phyloP scores from a whole-genome alignment of 768 basidiomycete genomes.

The Sporobolomyces pararoseus region DNA sequence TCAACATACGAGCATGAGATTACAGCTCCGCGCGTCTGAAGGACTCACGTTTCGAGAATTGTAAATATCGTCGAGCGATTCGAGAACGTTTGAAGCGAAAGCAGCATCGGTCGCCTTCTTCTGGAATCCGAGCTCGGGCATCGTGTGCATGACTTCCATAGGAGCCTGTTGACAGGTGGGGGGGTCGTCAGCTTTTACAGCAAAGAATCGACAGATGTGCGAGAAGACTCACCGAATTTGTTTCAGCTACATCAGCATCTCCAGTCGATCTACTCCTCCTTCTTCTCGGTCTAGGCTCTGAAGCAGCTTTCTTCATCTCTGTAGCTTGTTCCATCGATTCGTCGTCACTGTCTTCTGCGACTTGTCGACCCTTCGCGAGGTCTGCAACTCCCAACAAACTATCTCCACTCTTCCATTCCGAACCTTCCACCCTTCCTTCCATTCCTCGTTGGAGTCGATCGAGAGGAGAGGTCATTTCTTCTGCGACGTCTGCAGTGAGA shows the following conservation, averaged over 20 bases:
- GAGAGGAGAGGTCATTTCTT: conserved; percentile 38
- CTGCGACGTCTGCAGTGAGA: conserved; percentile 25
- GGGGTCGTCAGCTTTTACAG: no score
- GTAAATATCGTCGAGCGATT: conserved; percentile 53
- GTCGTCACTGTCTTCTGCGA: conserved; percentile 51
- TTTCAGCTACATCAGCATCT: conserved; percentile 58
- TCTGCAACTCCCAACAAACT: conserved; percentile 25
- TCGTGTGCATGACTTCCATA: conserved; percentile 24
- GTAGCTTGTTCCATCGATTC: neutral
- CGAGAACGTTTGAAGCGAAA: conserved; percentile 25
- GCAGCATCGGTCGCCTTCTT: conserved; percentile 38
- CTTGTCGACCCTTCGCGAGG: neutral
- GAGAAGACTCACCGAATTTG: conserved; percentile 9
- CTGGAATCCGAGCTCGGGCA: conserved; percentile 36
- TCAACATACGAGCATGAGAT: no score
- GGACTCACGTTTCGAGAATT: conserved; percentile 50
- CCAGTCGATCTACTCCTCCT: conserved; percentile 75
- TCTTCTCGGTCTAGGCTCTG: conserved; percentile 56
- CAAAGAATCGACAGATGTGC: neutral
- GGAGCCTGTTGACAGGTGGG: conserved; percentile 12
- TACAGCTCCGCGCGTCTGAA: no score
- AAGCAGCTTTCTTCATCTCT: conserved; percentile 50
- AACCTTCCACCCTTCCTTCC: conserved; percentile 3
- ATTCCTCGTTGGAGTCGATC: conserved; percentile 30
- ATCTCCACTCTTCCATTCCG: conserved; percentile 29